A percentile compares a stretch with the other conserved stretches of the same genome.
Conservation (phyloP, 441 rosid species). For the Pelargonium cotyledonis region DNA sequence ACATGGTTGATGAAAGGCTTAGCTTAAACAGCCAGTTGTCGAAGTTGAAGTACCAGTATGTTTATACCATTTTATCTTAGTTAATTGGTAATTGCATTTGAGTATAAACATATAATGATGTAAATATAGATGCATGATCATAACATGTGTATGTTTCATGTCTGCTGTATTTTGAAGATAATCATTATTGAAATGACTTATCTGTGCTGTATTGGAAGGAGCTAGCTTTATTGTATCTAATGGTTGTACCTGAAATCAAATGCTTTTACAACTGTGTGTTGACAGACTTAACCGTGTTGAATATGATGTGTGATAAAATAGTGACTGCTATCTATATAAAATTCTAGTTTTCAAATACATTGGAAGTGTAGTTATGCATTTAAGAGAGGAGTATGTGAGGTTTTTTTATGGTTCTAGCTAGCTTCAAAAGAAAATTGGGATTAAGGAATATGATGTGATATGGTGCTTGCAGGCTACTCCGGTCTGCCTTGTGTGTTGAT, state of each 20-base stretch:
- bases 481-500: background rate
- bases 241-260: background rate
- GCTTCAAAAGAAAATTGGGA: background rate
- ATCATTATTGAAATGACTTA: too few relatives aligned
- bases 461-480: background rate
- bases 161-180: background rate
- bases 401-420: background rate
- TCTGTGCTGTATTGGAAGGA: background rate
- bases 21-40: slow-evolving; percentile 87
- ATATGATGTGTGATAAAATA: background rate
- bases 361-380: background rate
- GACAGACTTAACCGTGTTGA: background rate
- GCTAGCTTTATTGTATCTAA: background rate
- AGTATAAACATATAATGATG: background rate
- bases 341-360: background rate
- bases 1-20: slow-evolving; percentile 91
- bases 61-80: slow-evolving; percentile 20
- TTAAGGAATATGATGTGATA: background rate
- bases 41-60: slow-evolving; percentile 97
- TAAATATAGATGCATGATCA: background rate
- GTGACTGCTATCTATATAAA: background rate
- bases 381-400: background rate
- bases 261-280: background rate
- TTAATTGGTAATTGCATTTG: slow-evolving; percentile 2
- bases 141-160: background rate